phyloP scores from a whole-genome alignment of 2,329 filamentous ascomycete species.

The Colletotrichum liriopes region DNA sequence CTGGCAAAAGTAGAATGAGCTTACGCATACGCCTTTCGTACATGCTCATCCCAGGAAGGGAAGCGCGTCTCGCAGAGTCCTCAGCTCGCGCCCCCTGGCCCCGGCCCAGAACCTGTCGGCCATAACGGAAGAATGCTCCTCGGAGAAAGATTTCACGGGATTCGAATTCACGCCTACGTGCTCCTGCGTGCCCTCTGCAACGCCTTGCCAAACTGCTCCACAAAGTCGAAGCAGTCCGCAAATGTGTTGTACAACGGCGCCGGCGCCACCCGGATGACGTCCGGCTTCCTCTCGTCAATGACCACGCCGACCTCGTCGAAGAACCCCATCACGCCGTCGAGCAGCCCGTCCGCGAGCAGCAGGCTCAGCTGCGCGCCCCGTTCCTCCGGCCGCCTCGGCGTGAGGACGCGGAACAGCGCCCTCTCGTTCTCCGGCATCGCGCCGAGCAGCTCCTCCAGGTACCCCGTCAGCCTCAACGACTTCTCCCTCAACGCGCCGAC shows the following conservation, averaged over 20 bases:
- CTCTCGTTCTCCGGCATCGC: slow-evolving; percentile 47
- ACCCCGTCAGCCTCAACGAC: slow-evolving; percentile 78
- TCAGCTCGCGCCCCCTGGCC: not conserved
- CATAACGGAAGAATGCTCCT: not conserved
- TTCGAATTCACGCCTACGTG: not conserved
- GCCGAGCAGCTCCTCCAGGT: slow-evolving; percentile 76
- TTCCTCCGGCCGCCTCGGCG: slow-evolving; percentile 73
- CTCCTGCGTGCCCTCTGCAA: slow-evolving; percentile 32
- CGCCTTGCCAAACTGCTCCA: slow-evolving; percentile 48
- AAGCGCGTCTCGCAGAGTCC: not conserved
- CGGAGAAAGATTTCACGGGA: too few species aligned
- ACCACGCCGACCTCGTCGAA: slow-evolving; percentile 78
- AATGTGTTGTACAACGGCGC: slow-evolving; percentile 87
- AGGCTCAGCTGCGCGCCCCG: slow-evolving; percentile 86
- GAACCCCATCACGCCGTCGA: slow-evolving; percentile 75
- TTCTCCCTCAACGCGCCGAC: slow-evolving; percentile 76
- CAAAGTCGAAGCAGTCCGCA: slow-evolving; percentile 66
- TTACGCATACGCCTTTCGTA: not conserved
- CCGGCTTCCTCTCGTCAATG: slow-evolving; percentile 84
- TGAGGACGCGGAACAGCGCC: slow-evolving; percentile 72
- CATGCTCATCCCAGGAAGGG: not conserved
- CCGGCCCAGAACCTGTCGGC: not conserved
- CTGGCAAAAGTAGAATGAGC: not conserved
- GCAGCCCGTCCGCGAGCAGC: slow-evolving; percentile 73
- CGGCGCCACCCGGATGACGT: slow-evolving; percentile 85